A percentile compares a stretch with the other conserved stretches of the same genome.
Evolutionary conservation across 352 stramenopile genomes (phyloP).

Genomic region (Phytopythium vexans): DNA sequence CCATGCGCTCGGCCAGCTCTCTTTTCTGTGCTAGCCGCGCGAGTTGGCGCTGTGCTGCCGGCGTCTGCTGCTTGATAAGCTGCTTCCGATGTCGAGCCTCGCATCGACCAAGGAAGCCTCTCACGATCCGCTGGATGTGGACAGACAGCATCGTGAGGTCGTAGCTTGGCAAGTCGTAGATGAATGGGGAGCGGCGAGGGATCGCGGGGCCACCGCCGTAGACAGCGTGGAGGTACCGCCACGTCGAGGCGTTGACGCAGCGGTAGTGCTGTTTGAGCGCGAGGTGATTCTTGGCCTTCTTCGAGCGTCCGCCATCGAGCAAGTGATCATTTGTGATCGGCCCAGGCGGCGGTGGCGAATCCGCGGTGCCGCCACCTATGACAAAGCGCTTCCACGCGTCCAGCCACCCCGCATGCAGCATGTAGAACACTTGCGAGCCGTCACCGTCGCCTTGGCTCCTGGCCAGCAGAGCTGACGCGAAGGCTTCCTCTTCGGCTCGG

Average conservation of each 20-base stretch:
- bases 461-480: constrained; percentile 37
- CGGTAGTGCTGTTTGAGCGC: constrained; percentile 40
- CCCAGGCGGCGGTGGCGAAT: constrained; percentile 11
- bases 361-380: neutral
- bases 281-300: constrained; percentile 33
- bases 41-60: neutral
- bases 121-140: constrained; percentile 41
- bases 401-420: constrained; percentile 37
- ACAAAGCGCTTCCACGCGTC: constrained; percentile 47
- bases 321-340: constrained; percentile 20
- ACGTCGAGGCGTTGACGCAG: constrained; percentile 52
- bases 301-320: constrained; percentile 11
- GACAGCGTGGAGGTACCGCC: constrained; percentile 40
- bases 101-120: constrained; percentile 43
- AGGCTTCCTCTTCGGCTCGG: constrained; percentile 56
- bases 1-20: constrained; percentile 34
- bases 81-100: constrained; percentile 15
- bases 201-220: constrained; percentile 53
- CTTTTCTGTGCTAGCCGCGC: neutral
- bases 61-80: constrained; percentile 8
- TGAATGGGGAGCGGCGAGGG: constrained; percentile 33
- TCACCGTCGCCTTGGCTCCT: constrained; percentile 11
- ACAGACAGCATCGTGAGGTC: constrained; percentile 34
- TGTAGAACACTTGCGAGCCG: constrained; percentile 19
- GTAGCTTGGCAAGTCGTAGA: constrained; percentile 36